Base-by-base conservation (phyloP, 2,329 filamentous ascomycete species). In the Pestalotiopsis sp. region DNA sequence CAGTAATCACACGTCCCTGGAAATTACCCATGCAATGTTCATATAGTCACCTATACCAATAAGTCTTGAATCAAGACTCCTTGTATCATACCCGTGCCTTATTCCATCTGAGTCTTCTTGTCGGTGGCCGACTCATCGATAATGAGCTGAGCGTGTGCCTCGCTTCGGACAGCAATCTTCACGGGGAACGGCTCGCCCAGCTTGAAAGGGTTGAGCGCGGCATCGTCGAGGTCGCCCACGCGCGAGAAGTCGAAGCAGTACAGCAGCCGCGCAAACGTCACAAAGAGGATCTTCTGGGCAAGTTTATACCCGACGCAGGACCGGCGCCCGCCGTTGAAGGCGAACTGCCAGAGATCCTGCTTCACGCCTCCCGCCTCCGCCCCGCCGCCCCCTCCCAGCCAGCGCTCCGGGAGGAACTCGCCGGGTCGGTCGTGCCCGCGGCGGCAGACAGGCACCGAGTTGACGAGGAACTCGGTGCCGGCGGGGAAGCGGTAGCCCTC, bases 401-500 rank as follows among this genome's bases (percentile, higher is more conserved):
- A 59, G 20, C 57, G 20, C 25, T 59, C 57, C 13, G 57, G 57
- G 4, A 12, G 57, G 14, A 59, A 59, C 13, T 59, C 57, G 9
- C 56, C 12, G 13, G 56, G 56, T 7, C 20, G 9, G 12, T 7
- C 3, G 20, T 59, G 5, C 17, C 20, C 57, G 12, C 20, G 17
- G 20, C 20, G 3, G 27, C 20, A 36, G 66, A 85, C 82, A 3
- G 80, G 78, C 68, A 76, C 77, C 66, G 77, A 78, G 74, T 77
- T 83, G 68, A 82, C 77, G 6, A 80, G 73, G 56, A 85, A 81
- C 7, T 80, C 76, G 1, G 82, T 81, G 25, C 83, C 83, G 41
- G 80, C 80, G 3, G 81, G 81, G 63, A 85, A 82, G 49, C 74
- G 75, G 70, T 82, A 84, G 7, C 81, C 82, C 31, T 82, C 80